Base-by-base conservation (phyloP, 2,329 filamentous ascomycete genomes). In the Fusarium gaditjirri region DNA sequence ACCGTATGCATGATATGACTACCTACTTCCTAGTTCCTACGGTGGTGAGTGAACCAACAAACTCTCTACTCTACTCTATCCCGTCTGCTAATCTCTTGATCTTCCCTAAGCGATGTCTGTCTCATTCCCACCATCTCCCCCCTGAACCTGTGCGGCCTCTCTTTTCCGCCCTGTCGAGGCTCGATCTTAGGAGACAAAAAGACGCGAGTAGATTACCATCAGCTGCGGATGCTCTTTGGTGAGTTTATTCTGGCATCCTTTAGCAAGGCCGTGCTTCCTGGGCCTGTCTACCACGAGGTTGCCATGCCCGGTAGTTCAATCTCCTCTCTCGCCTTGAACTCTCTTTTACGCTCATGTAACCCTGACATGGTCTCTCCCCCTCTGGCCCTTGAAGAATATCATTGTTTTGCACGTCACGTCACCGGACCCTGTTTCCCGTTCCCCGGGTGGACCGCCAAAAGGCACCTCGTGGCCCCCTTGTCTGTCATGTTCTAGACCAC, bases 381-480 rank as follows among this genome's bases (percentile, higher is more conserved):
- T 21, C n/a, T 43, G 38, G 38, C 38, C 41, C 16, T 44, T 38
- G 33, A n/a, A 52, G 21, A 42, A 55, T 25, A 53, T 53, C 56
- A 41, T 59, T 23, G 16, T 54, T 31, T 29, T 27, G 38, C 35
- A 19, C 38, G 41, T 61, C 52, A 58, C 36, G 43, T 47, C 60
- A 61, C 17, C 27, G 17, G 39, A 44, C 64, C 49, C 42, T 55
- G 33, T 27, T 53, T 36, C 14, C 49, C 49, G 57, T n/a, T 46
- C 57, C 68, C 62, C 57, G 47, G 23, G 70, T 73, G 70, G 70
- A 60, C 60, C 63, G 25, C 43, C 49, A n/a, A 46, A 50, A 42
- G n/a, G 16, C n/a, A 50, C 54, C 69, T 70, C 56, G 69, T 72
- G 70, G 70, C 70, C 60, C 70, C 70, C 70, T 56, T 65, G 70